Evolutionary conservation across 129 eudicot species (phyloP).

Genomic region (Helianthus tuberosus): DNA sequence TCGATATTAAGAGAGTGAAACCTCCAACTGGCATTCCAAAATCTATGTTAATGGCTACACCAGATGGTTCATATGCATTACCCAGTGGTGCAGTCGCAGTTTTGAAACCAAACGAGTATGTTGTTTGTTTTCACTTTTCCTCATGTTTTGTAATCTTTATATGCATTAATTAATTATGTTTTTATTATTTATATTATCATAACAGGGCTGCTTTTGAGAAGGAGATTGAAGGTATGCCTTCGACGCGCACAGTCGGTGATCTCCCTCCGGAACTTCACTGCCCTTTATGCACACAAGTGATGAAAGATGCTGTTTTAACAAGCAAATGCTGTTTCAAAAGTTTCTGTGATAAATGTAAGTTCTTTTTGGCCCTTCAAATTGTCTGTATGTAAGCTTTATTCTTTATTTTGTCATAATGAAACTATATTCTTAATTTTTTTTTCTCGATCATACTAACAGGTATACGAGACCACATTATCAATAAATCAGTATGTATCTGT

Average conservation of each 20-base stretch:
- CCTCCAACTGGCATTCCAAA: slow-evolving; percentile 99
- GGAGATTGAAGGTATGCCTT: slow-evolving; percentile 97
- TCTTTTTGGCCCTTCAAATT: slow-evolving; percentile 1
- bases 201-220: slow-evolving; percentile 96
- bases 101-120: slow-evolving; percentile 96
- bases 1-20: slow-evolving; percentile 78
- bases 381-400: not conserved
- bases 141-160: not conserved
- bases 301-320: slow-evolving; percentile 97
- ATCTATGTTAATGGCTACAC: slow-evolving; percentile 93
- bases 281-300: slow-evolving; percentile 86
- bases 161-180: not conserved
- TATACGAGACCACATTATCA: slow-evolving; percentile 82
- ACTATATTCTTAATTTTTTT: not conserved
- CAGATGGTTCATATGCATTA: slow-evolving; percentile 95
- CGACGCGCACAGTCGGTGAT: slow-evolving; percentile 81
- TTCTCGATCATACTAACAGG: slow-evolving; percentile 44
- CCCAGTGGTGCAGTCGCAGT: slow-evolving; percentile 92
- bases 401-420: not conserved
- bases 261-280: slow-evolving; percentile 96
- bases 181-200: not conserved
- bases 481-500: slow-evolving; percentile 82
- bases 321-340: slow-evolving; percentile 96
- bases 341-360: slow-evolving; percentile 95
- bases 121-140: not conserved